Evolutionary conservation across 1,284 basidiomycete species (phyloP), one percentile per base, ranked within the genome.

Genomic region (Sutorius eximius): DNA sequence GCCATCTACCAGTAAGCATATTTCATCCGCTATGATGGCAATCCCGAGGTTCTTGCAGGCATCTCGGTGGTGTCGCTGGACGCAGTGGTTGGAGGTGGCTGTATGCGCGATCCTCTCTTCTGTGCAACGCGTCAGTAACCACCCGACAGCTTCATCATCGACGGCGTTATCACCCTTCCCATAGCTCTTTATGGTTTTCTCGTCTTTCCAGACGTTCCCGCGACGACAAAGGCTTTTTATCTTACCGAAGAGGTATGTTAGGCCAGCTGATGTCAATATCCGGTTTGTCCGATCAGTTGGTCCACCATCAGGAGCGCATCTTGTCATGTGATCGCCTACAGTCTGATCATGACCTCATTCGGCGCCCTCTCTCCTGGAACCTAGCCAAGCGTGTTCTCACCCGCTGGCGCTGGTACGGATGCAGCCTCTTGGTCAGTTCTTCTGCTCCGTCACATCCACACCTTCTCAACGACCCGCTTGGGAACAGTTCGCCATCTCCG

Each of bases 31-130:
- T 16, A 20, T 24, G 18, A 16, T 29, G 2, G 16, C 10, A 12
- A 8, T 50, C n/a, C 20, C 18, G 5, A 51, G 5, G 27, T 47
- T 46, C n/a, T 30, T 24, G 42, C 22, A 56, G 82, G 57, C 77
- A 86, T 63, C 73, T 90, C 55, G 80, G 83, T 52, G 87, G 86
- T 2, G 64, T 71, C 41, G 71, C 72, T 13, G 82, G 85, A 12
- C 73, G 83, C 10, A 83, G 81, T 58, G 85, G 86, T 16, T 90
- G 85, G 83, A 77, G 83, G 64, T 90, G 87, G 89, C 72, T 89
- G 77, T 86, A 68, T 61, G 81, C 71, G 10, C 33, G 46, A 7
- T 62, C 27, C 27, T 37, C 52, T 45, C 9, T 27, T 42, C 37
- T 29, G 8, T 36, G 11, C 5, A 9, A 7, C 13, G 15, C 8